Evolutionary conservation across 352 stramenopile genomes (phyloP).

Genomic region (Phytophthora tubulina): DNA sequence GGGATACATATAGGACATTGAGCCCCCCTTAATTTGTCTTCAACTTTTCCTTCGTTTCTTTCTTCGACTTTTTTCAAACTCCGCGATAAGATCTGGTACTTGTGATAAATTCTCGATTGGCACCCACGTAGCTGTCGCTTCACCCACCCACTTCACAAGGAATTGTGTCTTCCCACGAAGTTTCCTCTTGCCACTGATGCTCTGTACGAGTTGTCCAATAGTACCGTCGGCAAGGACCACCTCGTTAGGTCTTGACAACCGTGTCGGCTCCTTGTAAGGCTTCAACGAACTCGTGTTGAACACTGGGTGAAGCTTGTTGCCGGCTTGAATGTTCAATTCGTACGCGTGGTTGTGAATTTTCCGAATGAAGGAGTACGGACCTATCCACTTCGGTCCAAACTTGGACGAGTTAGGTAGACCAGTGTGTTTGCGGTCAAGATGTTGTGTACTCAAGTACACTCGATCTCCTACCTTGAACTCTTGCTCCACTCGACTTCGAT

Average conservation of each 20-base stretch:
- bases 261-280: slow-evolving; percentile 12
- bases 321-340: slow-evolving; percentile 31
- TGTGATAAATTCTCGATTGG: slow-evolving; percentile 9
- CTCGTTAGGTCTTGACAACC: slow-evolving; percentile 1
- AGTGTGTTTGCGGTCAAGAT: slow-evolving; percentile 23
- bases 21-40: no score
- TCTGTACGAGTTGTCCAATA: slow-evolving; percentile 16
- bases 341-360: slow-evolving; percentile 34
- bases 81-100: slow-evolving; percentile 13
- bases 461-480: slow-evolving; percentile 14
- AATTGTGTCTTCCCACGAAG: slow-evolving; percentile 15
- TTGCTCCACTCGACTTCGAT: slow-evolving; percentile 12
- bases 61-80: slow-evolving; percentile 6
- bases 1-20: no score
- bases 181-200: neutral
- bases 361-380: slow-evolving; percentile 15
- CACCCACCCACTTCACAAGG: slow-evolving; percentile 7
- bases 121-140: no score
- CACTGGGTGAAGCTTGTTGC: slow-evolving; percentile 22
- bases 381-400: slow-evolving; percentile 30
- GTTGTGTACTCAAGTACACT: slow-evolving; percentile 28
- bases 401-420: slow-evolving; percentile 27
- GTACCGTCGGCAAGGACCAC: slow-evolving; percentile 15
- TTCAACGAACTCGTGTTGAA: slow-evolving; percentile 26
- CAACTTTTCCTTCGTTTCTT: neutral